Conservation (phyloP, 2,329 filamentous ascomycete species). For the Xylariaceae sp. region DNA sequence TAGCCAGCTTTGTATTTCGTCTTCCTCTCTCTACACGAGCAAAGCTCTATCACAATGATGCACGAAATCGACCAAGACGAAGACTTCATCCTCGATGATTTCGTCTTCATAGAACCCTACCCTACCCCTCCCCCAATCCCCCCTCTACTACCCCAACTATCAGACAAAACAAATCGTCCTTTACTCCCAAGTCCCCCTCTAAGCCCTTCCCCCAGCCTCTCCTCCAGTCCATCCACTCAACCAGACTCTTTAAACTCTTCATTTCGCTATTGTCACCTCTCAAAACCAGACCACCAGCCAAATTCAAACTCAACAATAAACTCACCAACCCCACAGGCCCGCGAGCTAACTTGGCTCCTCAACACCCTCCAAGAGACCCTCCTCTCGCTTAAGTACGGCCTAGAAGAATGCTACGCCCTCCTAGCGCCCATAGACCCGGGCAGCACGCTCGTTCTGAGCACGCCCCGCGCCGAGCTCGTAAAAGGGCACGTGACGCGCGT, state of each 20-base stretch:
- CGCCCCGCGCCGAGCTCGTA: conserved; percentile 78
- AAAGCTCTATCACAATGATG: conserved; percentile 13
- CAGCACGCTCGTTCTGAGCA: conserved; percentile 85
- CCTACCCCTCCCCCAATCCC: not conserved
- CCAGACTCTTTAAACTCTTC: not conserved
- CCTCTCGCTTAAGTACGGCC: conserved; percentile 55
- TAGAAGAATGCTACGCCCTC: conserved; percentile 84
- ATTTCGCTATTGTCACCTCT: no score
- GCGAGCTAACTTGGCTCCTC: conserved; percentile 54
- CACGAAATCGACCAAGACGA: no score
- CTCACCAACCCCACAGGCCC: conserved; percentile 26
- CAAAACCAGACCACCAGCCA: no score
- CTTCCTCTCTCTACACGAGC: not conserved
- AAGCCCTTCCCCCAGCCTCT: not conserved
- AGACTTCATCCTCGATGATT: conserved; percentile 31
- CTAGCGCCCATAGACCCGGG: conserved; percentile 81
- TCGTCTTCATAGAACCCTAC: conserved; percentile 20
- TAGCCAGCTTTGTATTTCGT: conserved; percentile 1
- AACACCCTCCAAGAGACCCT: conserved; percentile 47
- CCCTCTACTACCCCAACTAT: not conserved
- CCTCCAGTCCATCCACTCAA: not conserved
- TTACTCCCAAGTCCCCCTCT: conserved; percentile 4
- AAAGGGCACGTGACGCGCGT: conserved; percentile 91
- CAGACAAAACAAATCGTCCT: conserved; percentile 1
- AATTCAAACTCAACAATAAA: no score